Evolutionary conservation across 2,329 filamentous ascomycete genomes (phyloP), one percentile per base, ranked within the genome.

Genomic region (Ustilaginoidea virens): DNA sequence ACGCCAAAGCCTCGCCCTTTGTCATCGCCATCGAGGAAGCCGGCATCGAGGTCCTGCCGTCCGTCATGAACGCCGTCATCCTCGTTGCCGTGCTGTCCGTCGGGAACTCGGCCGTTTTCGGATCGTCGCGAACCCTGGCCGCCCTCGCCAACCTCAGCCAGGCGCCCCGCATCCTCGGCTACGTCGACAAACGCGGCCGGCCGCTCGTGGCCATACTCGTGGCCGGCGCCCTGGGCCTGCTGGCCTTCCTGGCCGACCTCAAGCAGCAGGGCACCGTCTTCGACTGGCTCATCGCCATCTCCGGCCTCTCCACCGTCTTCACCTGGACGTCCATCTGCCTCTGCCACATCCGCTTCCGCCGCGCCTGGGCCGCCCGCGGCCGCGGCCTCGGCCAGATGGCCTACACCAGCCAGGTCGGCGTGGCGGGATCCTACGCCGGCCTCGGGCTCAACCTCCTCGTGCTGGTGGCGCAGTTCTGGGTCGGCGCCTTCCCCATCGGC

Each of bases 331-430:
- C 80, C 39, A 87, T 93, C 50, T 92, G 83, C 51, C 58, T 92
- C n/a, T 71, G 78, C 15, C 86, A 94, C 53, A 92, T 94, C 46
- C 82, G 85, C 32, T 94, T 94, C 67, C 81, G 86, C 37, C 57
- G 58, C 16, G 81, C 75, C n/a, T 92, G 83, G 82, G 63, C 60
- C 25, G 46, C 56, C 9, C 69, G 75, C 36, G 80, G 79, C 25
- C 77, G 76, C 47, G 63, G 59, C n/a, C 58, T 86, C 20, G 61
- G 73, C 31, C 80, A 92, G 42, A 65, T 96, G 5, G 79, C 86
- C 5, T 94, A 90, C 60, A 62, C 58, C 20, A 81, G 80, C 1
- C 81, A 92, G 47, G 69, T 80, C 4, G 87, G 87, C 35, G 58
- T 90, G 7, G 40, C 67, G 7, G 87, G 86, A 7, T 92, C 82